Conservation (phyloP, 345 rosid species). For the Cardamine occulta region DNA sequence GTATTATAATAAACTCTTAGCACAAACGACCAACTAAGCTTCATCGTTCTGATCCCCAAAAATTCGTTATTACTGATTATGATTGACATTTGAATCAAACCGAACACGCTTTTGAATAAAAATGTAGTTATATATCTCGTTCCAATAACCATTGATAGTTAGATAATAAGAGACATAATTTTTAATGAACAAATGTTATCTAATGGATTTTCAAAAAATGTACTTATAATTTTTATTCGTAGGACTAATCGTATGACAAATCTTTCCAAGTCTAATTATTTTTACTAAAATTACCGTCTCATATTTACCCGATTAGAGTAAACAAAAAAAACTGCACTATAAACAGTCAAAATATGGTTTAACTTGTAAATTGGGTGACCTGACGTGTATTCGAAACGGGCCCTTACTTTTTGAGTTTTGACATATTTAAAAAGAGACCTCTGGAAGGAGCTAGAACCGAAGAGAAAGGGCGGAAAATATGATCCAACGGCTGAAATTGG, state of each 20-base stretch:
- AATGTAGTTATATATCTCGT: too few relatives aligned
- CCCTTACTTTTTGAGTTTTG: background rate
- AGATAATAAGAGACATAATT: too few relatives aligned
- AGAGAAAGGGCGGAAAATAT: background rate
- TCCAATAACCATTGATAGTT: too few relatives aligned
- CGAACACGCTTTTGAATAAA: too few relatives aligned
- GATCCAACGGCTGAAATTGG: constrained; percentile 38
- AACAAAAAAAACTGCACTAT: too few relatives aligned
- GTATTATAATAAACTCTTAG: background rate
- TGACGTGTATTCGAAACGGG: constrained; percentile 3
- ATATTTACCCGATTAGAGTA: background rate
- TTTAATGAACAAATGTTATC: too few relatives aligned
- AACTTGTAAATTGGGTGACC: background rate
- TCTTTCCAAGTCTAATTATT: background rate
- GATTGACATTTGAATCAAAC: background rate
- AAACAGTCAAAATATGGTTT: background rate
- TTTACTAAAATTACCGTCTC: background rate
- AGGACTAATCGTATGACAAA: background rate
- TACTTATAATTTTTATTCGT: too few relatives aligned
- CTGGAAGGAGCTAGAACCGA: constrained; percentile 40
- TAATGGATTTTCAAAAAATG: too few relatives aligned
- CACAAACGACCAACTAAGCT: too few relatives aligned
- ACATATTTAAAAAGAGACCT: constrained; percentile 7
- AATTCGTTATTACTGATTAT: too few relatives aligned
- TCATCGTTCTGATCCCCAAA: too few relatives aligned